Evolutionary conservation across 257 asterid genomes (phyloP).

Genomic region (Jaltomata sinuosa): DNA sequence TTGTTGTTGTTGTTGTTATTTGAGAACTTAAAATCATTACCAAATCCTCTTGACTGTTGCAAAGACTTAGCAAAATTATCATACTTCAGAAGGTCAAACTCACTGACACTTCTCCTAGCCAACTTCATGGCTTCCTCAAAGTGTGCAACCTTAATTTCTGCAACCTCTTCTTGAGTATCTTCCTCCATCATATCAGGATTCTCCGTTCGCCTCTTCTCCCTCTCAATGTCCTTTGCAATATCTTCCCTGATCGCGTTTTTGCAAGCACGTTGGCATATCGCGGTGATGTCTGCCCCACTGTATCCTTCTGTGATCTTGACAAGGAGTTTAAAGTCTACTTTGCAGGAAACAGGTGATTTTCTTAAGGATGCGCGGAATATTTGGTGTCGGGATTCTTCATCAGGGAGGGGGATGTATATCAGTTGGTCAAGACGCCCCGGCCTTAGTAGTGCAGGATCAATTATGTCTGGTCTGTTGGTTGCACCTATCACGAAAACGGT

Average conservation of each 20-base stretch:
- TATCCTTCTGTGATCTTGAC: conserved; percentile 56
- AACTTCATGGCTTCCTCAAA: conserved; percentile 66
- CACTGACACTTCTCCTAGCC: conserved; percentile 59
- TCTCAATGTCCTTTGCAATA: conserved; percentile 55
- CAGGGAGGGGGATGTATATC: conserved; percentile 56
- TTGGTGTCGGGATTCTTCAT: conserved; percentile 53
- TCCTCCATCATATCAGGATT: conserved; percentile 60
- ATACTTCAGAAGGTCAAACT: conserved; percentile 53
- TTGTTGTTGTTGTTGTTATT: conserved; percentile 16
- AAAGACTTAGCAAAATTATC: conserved; percentile 60
- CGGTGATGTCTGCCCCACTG: conserved; percentile 61
- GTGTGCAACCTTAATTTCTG: conserved; percentile 49
- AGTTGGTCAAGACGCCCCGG: conserved; percentile 67
- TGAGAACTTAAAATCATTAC: conserved; percentile 39
- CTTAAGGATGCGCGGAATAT: conserved; percentile 54
- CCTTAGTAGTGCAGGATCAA: conserved; percentile 55
- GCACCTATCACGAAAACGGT: conserved; percentile 61
- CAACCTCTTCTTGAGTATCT: conserved; percentile 38
- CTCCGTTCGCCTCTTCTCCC: conserved; percentile 30
- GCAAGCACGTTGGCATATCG: conserved; percentile 57
- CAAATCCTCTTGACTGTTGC: conserved; percentile 61
- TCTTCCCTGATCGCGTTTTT: conserved; percentile 51
- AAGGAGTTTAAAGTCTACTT: conserved; percentile 41
- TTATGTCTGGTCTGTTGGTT: too few species aligned
- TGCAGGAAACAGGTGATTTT: conserved; percentile 51